phyloP scores from a whole-genome alignment of 176 grass and related monocot species.

The Secale cereale region DNA sequence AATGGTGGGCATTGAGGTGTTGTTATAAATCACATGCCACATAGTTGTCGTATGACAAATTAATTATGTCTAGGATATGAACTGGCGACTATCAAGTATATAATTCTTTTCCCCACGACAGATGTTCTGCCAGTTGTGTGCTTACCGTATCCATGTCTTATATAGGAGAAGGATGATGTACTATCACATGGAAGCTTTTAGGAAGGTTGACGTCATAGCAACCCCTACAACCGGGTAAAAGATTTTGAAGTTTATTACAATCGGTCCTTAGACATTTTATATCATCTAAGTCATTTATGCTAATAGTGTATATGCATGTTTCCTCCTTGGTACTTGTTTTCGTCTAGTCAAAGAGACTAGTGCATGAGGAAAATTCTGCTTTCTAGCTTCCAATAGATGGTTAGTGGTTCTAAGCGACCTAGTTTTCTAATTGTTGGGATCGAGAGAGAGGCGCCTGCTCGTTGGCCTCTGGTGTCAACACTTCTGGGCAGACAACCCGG shows the following conservation, averaged over 20 bases:
- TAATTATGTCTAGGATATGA: background rate
- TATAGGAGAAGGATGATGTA: constrained; percentile 97
- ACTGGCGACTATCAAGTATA: background rate
- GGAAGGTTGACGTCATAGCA: constrained; percentile 89
- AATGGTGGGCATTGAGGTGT: background rate
- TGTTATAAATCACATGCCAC: background rate
- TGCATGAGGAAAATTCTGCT: background rate
- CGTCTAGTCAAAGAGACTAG: background rate
- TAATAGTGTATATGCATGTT: constrained; percentile 6
- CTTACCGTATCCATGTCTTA: constrained; percentile 17
- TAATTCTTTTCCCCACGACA: background rate
- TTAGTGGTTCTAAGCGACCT: background rate
- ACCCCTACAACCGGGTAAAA: constrained; percentile 94
- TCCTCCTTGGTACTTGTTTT: background rate
- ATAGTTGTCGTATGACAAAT: background rate
- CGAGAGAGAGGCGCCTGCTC: no score
- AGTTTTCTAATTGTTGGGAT: background rate
- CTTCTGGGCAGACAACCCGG: no score
- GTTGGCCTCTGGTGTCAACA: no score
- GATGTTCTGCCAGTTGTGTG: background rate
- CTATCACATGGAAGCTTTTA: constrained; percentile 94
- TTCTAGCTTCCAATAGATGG: background rate
- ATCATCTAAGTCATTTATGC: background rate
- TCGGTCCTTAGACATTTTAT: background rate
- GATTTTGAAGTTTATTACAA: constrained; percentile 19